Evolutionary conservation across 176 grass and related monocot species (phyloP).

Genomic region (Metroxylon sagu): DNA sequence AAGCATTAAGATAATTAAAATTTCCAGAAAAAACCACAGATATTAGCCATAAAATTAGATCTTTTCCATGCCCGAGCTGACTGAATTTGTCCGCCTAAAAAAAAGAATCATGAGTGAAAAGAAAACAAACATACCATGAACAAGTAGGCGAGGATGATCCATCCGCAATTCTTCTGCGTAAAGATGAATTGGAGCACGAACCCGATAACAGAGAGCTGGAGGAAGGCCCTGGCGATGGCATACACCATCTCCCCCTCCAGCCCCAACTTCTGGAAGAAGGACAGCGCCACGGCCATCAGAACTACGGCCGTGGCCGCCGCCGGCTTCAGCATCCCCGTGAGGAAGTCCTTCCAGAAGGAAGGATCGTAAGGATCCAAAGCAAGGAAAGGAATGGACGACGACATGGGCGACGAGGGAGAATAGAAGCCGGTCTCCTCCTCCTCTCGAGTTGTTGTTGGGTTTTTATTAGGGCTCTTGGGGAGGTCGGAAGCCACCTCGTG

Average conservation of each 20-base stretch:
- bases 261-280: slow-evolving; percentile 56
- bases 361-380: slow-evolving; percentile 51
- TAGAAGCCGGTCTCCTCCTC: no score
- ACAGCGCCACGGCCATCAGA: slow-evolving; percentile 66
- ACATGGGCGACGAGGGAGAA: no score
- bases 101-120: neutral
- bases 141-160: slow-evolving; percentile 91
- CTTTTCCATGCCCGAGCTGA: no score
- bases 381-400: no score
- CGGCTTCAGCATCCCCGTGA: slow-evolving; percentile 76
- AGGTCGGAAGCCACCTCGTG: no score
- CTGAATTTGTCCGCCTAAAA: no score
- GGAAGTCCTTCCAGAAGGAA: slow-evolving; percentile 73
- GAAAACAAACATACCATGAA: slow-evolving; percentile 56
- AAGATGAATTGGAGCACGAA: slow-evolving; percentile 99
- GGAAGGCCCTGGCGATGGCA: slow-evolving; percentile 70
- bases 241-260: slow-evolving; percentile 79
- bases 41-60: no score
- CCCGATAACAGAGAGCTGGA: slow-evolving; percentile 90
- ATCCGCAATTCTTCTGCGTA: slow-evolving; percentile 50
- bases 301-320: slow-evolving; percentile 45
- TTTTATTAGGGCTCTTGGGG: no score
- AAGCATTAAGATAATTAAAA: no score
- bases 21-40: no score
- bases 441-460: no score